phyloP scores from a whole-genome alignment of 768 basidiomycete species.

The Russula foetens region DNA sequence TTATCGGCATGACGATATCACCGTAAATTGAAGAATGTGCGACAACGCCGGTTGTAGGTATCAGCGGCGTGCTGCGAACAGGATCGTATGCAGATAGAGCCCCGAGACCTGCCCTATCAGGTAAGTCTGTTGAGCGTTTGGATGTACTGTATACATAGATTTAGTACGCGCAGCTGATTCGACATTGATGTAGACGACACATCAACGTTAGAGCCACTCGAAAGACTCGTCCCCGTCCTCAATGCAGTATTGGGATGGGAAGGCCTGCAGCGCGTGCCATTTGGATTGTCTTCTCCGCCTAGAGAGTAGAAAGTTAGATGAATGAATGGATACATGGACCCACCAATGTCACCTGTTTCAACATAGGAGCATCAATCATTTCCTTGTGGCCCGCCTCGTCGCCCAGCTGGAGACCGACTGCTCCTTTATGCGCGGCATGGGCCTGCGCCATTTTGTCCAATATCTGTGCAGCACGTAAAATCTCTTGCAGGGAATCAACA shows the following conservation, averaged over 20 bases:
- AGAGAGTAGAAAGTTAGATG: background rate
- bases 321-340: background rate
- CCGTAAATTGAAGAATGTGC: background rate
- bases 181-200: background rate
- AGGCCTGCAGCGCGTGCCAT: slow-evolving; percentile 14
- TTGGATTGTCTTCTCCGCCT: slow-evolving; percentile 17
- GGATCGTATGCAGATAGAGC: background rate
- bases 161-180: background rate
- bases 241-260: slow-evolving; percentile 3
- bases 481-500: slow-evolving; percentile 39
- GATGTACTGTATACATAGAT: background rate
- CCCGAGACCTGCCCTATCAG: background rate
- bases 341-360: slow-evolving; percentile 55
- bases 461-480: slow-evolving; percentile 67
- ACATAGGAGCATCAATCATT: slow-evolving; percentile 91
- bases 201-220: background rate
- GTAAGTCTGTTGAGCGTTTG: background rate
- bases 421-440: slow-evolving; percentile 46
- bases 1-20: background rate
- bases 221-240: background rate
- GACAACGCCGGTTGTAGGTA: background rate
- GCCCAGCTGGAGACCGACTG: slow-evolving; percentile 59
- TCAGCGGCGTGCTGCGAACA: background rate
- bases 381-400: slow-evolving; percentile 44
- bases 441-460: slow-evolving; percentile 55